Percentiles rank a stretch among this genome's conserved stretches.
These are phyloP conservation scores for Penicillium desertorum DNA, from an alignment of 495 filamentous ascomycete species.

Conservation along the genomic window DNA sequence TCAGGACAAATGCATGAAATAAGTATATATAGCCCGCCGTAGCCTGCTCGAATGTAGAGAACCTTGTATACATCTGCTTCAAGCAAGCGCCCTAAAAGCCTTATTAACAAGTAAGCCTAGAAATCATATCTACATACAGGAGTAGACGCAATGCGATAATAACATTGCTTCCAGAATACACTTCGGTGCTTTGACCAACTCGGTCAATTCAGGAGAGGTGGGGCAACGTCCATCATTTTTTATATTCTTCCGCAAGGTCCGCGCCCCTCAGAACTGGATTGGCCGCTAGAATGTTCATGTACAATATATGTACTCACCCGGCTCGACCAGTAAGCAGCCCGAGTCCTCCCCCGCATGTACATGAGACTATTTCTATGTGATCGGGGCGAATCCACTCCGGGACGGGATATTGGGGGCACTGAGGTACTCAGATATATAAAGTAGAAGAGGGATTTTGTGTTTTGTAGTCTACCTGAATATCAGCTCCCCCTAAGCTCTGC, in stretches of 20 bases:
- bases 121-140: neutral
- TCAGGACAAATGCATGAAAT: slow-evolving; percentile 5
- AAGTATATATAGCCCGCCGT: slow-evolving; percentile 4
- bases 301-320: slow-evolving; percentile 8
- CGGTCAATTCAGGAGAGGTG: slow-evolving; percentile 35
- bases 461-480: neutral
- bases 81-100: neutral
- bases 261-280: slow-evolving; percentile 12
- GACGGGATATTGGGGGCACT: neutral
- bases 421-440: neutral
- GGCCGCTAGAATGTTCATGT: slow-evolving; percentile 10
- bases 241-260: slow-evolving; percentile 30
- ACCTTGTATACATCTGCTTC: neutral
- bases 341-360: slow-evolving; percentile 1
- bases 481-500: neutral
- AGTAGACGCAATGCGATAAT: slow-evolving; percentile 10
- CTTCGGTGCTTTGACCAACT: slow-evolving; percentile 25
- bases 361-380: neutral
- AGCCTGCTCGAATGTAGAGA: neutral
- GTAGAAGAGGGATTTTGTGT: neutral
- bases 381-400: slow-evolving; percentile 3
- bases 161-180: slow-evolving; percentile 14
- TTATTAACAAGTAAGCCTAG: neutral
- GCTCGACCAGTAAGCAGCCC: slow-evolving; percentile 6
- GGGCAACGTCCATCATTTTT: slow-evolving; percentile 20